These are phyloP conservation scores for Clonostachys byssicola DNA, from an alignment of 2,329 filamentous ascomycete species.

Conservation along the genomic window DNA sequence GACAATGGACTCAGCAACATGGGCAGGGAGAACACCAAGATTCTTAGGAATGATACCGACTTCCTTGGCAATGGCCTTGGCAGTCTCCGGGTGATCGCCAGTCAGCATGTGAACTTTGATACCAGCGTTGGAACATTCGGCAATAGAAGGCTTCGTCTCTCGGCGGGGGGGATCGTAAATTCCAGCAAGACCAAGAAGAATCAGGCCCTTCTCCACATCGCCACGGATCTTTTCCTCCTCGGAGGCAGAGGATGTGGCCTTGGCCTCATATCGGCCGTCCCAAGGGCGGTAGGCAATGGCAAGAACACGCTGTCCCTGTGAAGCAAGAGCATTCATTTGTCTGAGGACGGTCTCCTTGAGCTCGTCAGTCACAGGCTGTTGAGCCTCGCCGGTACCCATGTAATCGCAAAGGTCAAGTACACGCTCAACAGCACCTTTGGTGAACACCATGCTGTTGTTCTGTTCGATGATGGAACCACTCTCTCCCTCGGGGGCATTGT, in stretches of 20 bases:
- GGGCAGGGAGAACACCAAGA: constrained; percentile 52
- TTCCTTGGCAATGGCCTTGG: constrained; percentile 72
- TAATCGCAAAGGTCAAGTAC: constrained; percentile 52
- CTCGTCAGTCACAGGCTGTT: constrained; percentile 43
- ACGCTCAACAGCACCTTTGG: constrained; percentile 60
- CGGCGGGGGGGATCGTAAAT: constrained; percentile 83
- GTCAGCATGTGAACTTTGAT: constrained; percentile 83
- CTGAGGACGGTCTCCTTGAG: constrained; percentile 43
- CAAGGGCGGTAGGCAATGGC: constrained; percentile 63
- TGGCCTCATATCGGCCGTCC: constrained; percentile 40
- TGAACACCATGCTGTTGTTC: constrained; percentile 49
- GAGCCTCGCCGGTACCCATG: constrained; percentile 34
- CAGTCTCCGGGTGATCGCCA: constrained; percentile 76
- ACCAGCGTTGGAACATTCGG: constrained; percentile 66
- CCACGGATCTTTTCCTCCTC: constrained; percentile 47
- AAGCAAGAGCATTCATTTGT: constrained; percentile 56
- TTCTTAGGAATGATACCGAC: constrained; percentile 72
- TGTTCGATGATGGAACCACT: constrained; percentile 29
- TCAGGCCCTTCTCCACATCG: constrained; percentile 63
- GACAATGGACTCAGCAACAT: constrained; percentile 65
- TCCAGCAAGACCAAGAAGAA: constrained; percentile 76
- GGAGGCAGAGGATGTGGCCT: constrained; percentile 10
- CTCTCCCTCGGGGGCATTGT: constrained; percentile 42
- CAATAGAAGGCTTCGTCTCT: constrained; percentile 71
- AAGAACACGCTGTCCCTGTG: constrained; percentile 68